Evolutionary conservation across 148 eudicot species (phyloP), one percentile per base, ranked within the genome.

Genomic region (Polygonum aviculare): DNA sequence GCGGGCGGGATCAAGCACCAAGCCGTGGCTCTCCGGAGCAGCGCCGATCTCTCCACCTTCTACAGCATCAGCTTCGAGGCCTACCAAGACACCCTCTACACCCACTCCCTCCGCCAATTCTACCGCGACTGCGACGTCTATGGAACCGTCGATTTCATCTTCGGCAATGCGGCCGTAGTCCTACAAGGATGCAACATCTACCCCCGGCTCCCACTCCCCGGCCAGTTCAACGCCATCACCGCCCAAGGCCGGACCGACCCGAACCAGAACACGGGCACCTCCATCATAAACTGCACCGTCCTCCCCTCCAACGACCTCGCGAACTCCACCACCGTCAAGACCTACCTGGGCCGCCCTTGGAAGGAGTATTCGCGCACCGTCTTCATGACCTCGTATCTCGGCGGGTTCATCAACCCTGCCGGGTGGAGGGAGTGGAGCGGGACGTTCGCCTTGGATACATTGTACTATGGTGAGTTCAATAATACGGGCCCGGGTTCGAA

Each of bases 191-290:
- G 94, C 72, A 92, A 87, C 75, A n/a, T 92, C 4, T 87, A 83
- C 16, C 89, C 97, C 0, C 89, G 90, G 3, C 57, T 86, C 3
- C 97, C 97, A 0, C 47, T 90, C 77, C 26, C 73, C 0, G 78
- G 79, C 12, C 97, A 90, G 51, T 92, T 88, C 80, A 92, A 92
- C 33, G 94, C 97, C 51, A 88, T 92, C 1, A 92, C 97, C 0
- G 97, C 97, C 7, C 97, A 92, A 49, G 97, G 97, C 21, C 71
- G 97, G 54, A 88, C 90, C 0, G 97, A 92, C 36, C 97, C 93
- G 0, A 83, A 82, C 51, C 97, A 92, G 69, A 92, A 88, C 78
- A 92, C 97, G 0, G 97, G 97, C 12, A 88, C 84, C 7, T 84
- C 93, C 5, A 87, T 90, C 5, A 85, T 87, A 12, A 86, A 86